phyloP scores from a whole-genome alignment of 164 flowering plant genomes.

The Amborella trichopoda region DNA sequence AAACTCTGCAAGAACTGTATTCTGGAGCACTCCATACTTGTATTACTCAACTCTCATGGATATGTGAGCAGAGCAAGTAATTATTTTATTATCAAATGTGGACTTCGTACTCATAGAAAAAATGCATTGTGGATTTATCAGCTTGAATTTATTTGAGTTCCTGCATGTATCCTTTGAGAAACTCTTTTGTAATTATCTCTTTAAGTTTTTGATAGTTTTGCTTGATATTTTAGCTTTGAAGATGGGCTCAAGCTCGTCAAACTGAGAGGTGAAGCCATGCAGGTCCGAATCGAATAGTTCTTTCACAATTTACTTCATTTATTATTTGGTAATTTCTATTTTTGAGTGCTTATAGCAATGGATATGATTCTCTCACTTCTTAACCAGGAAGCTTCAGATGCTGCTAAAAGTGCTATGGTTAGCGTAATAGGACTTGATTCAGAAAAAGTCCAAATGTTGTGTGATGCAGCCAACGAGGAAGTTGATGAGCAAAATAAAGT shows the following conservation, averaged over 20 bases:
- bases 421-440: slow-evolving; percentile 91
- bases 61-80: too few species aligned
- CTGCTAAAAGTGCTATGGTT: slow-evolving; percentile 93
- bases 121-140: too few species aligned
- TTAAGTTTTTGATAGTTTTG: neutral
- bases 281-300: slow-evolving; percentile 29
- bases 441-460: slow-evolving; percentile 80
- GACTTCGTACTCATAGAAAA: too few species aligned
- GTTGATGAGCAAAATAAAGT: slow-evolving; percentile 77
- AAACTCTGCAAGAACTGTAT: too few species aligned
- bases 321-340: neutral
- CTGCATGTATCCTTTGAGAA: too few species aligned
- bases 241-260: slow-evolving; percentile 98
- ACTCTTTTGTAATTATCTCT: neutral
- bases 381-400: slow-evolving; percentile 90
- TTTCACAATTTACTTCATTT: neutral
- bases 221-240: slow-evolving; percentile 55
- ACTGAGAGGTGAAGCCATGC: slow-evolving; percentile 98
- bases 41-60: too few species aligned
- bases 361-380: neutral
- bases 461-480: slow-evolving; percentile 96
- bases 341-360: neutral
- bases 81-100: too few species aligned
- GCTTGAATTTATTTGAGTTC: too few species aligned
- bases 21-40: too few species aligned